Percentiles rank a stretch among this genome's conserved stretches.
Evolutionary conservation across 192 early-diverging fungal species (phyloP).

Genomic region (Umbelopsis sp.): DNA sequence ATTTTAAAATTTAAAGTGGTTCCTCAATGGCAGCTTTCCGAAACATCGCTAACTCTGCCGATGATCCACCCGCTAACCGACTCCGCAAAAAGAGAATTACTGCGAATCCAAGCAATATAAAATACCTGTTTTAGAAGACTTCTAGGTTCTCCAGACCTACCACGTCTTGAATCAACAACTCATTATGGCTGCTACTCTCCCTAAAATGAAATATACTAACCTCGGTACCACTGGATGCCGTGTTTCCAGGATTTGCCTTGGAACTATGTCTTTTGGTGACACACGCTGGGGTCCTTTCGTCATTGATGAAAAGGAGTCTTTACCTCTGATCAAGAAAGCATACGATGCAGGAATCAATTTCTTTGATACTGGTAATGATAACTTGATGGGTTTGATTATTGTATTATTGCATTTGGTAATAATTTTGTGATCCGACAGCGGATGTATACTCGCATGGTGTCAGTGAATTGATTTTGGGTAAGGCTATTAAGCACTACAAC

Average conservation of each 20-base stretch:
- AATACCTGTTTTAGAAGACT: too few relatives aligned
- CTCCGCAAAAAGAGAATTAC: too few relatives aligned
- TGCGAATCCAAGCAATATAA: too few relatives aligned
- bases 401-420: not conserved
- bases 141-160: too few relatives aligned
- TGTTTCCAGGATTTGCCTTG: slow-evolving; percentile 48
- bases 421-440: slow-evolving; percentile 37
- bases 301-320: slow-evolving; percentile 44
- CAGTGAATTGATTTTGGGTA: slow-evolving; percentile 39
- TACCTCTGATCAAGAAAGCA: slow-evolving; percentile 51
- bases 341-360: slow-evolving; percentile 78
- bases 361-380: slow-evolving; percentile 62
- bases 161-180: too few relatives aligned
- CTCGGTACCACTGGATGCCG: slow-evolving; percentile 22
- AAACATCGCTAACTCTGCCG: too few relatives aligned
- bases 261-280: slow-evolving; percentile 50
- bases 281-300: slow-evolving; percentile 44
- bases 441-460: slow-evolving; percentile 45
- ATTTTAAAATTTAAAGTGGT: too few relatives aligned
- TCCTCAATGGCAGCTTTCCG: too few relatives aligned
- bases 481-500: slow-evolving; percentile 37
- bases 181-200: not conserved
- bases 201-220: slow-evolving; percentile 19
- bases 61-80: too few relatives aligned
- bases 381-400: not conserved